Evolutionary conservation across 352 stramenopile species (phyloP).

Genomic region (Phytophthora citricola): DNA sequence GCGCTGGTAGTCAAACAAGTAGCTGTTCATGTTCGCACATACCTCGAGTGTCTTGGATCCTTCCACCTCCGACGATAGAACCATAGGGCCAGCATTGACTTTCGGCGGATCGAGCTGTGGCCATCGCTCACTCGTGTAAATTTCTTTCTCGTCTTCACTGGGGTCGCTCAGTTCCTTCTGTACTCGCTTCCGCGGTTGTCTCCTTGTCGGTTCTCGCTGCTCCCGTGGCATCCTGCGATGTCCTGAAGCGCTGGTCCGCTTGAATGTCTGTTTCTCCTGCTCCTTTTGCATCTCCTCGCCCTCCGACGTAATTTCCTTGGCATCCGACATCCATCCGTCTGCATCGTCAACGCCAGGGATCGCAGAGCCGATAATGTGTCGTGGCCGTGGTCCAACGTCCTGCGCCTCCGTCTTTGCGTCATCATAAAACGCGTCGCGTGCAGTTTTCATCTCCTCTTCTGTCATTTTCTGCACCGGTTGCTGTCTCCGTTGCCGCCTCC

Average conservation of each 20-base stretch:
- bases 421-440: slow-evolving; percentile 45
- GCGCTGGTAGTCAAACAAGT: slow-evolving; percentile 79
- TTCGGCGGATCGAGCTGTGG: slow-evolving; percentile 56
- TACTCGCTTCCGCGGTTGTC: slow-evolving; percentile 10
- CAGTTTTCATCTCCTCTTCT: slow-evolving; percentile 28
- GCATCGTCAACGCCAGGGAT: slow-evolving; percentile 38
- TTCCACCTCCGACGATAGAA: slow-evolving; percentile 28
- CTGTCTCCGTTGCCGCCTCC: slow-evolving; percentile 18
- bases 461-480: slow-evolving; percentile 23
- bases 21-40: slow-evolving; percentile 76
- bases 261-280: background rate
- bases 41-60: slow-evolving; percentile 44
- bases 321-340: slow-evolving; percentile 73
- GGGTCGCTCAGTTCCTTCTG: slow-evolving; percentile 15
- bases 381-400: slow-evolving; percentile 33
- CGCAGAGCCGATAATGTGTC: slow-evolving; percentile 53
- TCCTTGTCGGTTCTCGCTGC: slow-evolving; percentile 4
- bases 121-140: slow-evolving; percentile 50
- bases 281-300: slow-evolving; percentile 10
- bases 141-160: slow-evolving; percentile 37
- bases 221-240: background rate
- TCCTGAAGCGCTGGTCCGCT: background rate
- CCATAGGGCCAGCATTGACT: slow-evolving; percentile 46
- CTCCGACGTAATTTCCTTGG: slow-evolving; percentile 42
- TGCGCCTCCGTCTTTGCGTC: slow-evolving; percentile 34